Evolutionary conservation across 345 rosid species (phyloP), one percentile per base, ranked within the genome.

Genomic region (Citrus medica): DNA sequence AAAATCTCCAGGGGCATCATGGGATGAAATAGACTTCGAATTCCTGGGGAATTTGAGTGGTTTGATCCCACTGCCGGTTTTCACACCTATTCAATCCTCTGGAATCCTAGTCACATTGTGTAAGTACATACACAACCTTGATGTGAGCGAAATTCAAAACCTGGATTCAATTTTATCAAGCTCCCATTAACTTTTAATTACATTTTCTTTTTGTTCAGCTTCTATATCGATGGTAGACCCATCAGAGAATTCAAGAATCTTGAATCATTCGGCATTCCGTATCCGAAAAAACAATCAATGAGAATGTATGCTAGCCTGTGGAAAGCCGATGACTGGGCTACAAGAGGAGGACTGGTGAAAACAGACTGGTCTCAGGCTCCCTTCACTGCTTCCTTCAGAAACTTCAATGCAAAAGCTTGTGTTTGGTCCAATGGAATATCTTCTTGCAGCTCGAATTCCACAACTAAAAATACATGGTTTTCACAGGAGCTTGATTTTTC

Each of bases 11-110:
- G 97, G 94, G 51, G 75, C 86, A 65, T 56, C 83, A 9, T 88
- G 91, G 89, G 95, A 92, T 72, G 97, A 92, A 71, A 89, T 93
- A 19, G 94, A 90, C 76, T 88, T 93, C 35, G 98, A 92, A 76
- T 93, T 93, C 88, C 74, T 90, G 73, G 96, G 98, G 33, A 93
- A 93, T 76, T 61, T 87, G 67, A 91, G 86, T 24, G 95, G 92
- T 90, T 90, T 68, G 93, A 92, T 40, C 97, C 93, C 9, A 89
- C 91, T 4, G 82, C 89, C 37, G 87, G 84, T 80, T 92, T 89
- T 73, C 95, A 91, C 85, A 92, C 95, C 19, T 92, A 92, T 71
- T 85, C 95, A 59, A 86, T 89, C 33, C 83, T 91, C 22, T 88
- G 97, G 94, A 92, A 89, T 73, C 90, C 89, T 40, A 74, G 79